Conservation (phyloP, 2,329 filamentous ascomycete genomes). For the Aspergillus unguis region DNA sequence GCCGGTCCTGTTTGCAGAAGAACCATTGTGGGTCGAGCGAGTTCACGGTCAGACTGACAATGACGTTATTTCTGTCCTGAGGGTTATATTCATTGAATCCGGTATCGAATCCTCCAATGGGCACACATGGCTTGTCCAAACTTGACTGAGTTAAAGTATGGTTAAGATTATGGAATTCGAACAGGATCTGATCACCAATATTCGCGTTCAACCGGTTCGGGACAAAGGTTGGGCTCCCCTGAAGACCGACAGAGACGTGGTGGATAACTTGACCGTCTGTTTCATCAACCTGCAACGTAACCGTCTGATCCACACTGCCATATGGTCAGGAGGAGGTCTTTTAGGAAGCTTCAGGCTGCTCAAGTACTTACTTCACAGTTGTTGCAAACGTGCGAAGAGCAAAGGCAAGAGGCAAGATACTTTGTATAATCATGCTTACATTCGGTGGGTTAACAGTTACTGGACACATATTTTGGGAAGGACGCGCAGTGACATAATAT, state of each 20-base stretch:
- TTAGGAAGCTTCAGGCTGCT: neutral
- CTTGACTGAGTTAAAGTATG: conserved; percentile 18
- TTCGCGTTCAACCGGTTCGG: conserved; percentile 12
- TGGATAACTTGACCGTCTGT: neutral
- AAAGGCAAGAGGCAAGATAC: neutral
- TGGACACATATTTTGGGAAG: no score
- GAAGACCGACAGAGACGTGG: neutral
- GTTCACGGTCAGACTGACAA: conserved; percentile 16
- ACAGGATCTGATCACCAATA: conserved; percentile 20
- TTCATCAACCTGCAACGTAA: neutral
- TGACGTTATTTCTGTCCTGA: conserved; percentile 11
- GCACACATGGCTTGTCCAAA: conserved; percentile 12
- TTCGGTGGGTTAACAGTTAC: no score
- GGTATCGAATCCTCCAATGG: conserved; percentile 8
- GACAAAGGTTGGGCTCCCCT: neutral
- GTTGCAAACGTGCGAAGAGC: neutral
- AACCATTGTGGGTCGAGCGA: conserved; percentile 24
- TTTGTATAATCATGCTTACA: neutral
- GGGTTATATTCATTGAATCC: conserved; percentile 12
- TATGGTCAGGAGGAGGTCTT: neutral
- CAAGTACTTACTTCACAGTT: neutral
- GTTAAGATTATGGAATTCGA: conserved; percentile 14
- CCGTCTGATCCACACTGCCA: neutral
- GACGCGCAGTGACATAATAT: neutral
- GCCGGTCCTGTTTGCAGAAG: conserved; percentile 21